Evolutionary conservation across 129 eudicot genomes (phyloP).

Genomic region (Gnaphalium uliginosum): DNA sequence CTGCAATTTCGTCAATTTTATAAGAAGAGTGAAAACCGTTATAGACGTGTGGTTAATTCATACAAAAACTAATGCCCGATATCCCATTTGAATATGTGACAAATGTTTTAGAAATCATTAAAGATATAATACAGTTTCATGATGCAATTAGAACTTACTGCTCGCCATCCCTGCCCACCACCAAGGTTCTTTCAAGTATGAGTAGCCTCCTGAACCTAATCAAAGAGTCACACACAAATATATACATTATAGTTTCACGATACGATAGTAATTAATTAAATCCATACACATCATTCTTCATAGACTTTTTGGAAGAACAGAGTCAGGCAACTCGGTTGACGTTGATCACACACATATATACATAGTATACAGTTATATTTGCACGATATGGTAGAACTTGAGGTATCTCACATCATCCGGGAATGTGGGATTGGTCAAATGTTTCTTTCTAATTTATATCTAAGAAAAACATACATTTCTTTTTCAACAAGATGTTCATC

Average conservation of each 20-base stretch:
- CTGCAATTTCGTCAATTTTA: conserved; percentile 37
- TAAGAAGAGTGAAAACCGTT: neutral
- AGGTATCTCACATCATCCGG: too few relatives aligned
- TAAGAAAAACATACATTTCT: too few relatives aligned
- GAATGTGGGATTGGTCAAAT: too few relatives aligned
- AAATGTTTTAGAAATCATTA: neutral
- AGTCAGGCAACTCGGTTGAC: neutral
- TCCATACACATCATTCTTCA: neutral
- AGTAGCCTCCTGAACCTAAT: conserved; percentile 78
- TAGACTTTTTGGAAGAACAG: neutral
- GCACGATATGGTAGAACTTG: too few relatives aligned
- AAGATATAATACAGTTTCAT: neutral
- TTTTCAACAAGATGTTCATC: too few relatives aligned
- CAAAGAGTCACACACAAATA: neutral
- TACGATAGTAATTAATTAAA: too few relatives aligned
- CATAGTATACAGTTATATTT: neutral
- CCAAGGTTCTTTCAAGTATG: conserved; percentile 80
- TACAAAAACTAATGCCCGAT: neutral
- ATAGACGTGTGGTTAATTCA: neutral
- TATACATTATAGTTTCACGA: too few relatives aligned
- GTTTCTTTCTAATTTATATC: too few relatives aligned
- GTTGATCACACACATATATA: too few relatives aligned
- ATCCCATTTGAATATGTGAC: conserved; percentile 15
- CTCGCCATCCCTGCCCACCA: conserved; percentile 98
- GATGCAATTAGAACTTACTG: conserved; percentile 51